These are phyloP conservation scores for Dipteronia sinensis DNA, from an alignment of 345 rosid species.

Conservation along the genomic window DNA sequence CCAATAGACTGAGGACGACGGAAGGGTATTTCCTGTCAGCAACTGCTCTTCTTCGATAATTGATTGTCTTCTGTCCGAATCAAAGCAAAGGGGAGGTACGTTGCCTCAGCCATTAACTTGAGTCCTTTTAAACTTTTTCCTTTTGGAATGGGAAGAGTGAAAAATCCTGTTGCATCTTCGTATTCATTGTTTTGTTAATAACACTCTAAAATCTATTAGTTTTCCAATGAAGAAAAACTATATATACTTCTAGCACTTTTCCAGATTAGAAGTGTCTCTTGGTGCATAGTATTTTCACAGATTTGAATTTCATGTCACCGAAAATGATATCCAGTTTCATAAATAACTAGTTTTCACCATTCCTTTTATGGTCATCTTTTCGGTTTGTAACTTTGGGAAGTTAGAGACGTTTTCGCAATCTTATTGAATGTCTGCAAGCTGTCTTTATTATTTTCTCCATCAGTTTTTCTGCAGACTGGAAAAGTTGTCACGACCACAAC, in stretches of 20 bases:
- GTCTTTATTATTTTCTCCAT: constrained; percentile 20
- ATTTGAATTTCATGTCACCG: neutral
- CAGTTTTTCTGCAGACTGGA: constrained; percentile 86
- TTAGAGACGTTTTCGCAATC: constrained; percentile 4
- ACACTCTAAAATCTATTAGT: too few species aligned
- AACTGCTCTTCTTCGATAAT: constrained; percentile 69
- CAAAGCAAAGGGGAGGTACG: constrained; percentile 64
- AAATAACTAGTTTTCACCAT: neutral
- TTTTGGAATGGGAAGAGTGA: neutral
- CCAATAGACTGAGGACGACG: constrained; percentile 76
- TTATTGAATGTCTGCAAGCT: constrained; percentile 14
- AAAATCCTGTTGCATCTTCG: constrained; percentile 9
- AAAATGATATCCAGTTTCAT: neutral
- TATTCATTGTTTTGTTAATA: neutral
- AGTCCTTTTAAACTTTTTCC: neutral
- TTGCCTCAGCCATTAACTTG: neutral
- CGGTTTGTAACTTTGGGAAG: neutral
- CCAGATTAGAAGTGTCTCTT: neutral
- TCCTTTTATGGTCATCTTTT: neutral
- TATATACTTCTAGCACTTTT: neutral
- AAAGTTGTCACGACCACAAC: constrained; percentile 65
- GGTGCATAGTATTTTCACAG: neutral
- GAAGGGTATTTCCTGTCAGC: constrained; percentile 83
- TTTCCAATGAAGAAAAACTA: too few species aligned
- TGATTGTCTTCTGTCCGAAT: constrained; percentile 82